Evolutionary conservation across 495 filamentous ascomycete species (phyloP), one percentile per base, ranked within the genome.

Genomic region (Tuber borchii): DNA sequence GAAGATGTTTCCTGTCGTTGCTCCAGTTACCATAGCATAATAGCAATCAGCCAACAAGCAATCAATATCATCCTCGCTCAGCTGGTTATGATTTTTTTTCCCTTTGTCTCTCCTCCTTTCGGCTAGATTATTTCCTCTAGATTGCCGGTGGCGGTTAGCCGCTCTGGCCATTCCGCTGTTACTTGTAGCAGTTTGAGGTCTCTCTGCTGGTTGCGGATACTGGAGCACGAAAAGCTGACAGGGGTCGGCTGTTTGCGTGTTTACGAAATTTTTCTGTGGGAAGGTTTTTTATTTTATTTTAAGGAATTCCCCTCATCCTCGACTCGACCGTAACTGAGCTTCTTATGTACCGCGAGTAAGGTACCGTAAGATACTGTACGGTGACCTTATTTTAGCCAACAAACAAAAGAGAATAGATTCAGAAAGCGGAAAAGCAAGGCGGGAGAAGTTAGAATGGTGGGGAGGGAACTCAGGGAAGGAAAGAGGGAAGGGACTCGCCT

Each of bases 181-280:
- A n/a, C 34, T 37, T 37, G 34, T 37, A 73, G 71, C 73, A 65
- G 56, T 34, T 34, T 65, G 56, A 65, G 51, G 48, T 70, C 76
- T 75, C 73, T 65, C 48, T 74, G 45, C 76, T 78, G 72, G 68
- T 78, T 79, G 78, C 70, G 73, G 56, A 65, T 19, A 65, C 56
- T 34, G 14, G 14, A 65, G 78, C 77, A 45, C 69, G 73, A 73
- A 65, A 71, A 73, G 69, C 76, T 79, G 71, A 48, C 78, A 79
- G 76, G 77, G 72, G 45, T 70, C 73, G 77, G 78, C 77, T 79
- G 78, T 79, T 79, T 79, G 77, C 78, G 73, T 65, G 34, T 65
- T 65, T 31, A 34, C 14, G 56, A 61, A 61, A 61, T 31, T 61
- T 61, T 31, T 34, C 6, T 14, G 26, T 26, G n/a, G n/a, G 14